Base-by-base conservation (phyloP, 495 filamentous ascomycete species). In the Daldinia vernicosa region DNA sequence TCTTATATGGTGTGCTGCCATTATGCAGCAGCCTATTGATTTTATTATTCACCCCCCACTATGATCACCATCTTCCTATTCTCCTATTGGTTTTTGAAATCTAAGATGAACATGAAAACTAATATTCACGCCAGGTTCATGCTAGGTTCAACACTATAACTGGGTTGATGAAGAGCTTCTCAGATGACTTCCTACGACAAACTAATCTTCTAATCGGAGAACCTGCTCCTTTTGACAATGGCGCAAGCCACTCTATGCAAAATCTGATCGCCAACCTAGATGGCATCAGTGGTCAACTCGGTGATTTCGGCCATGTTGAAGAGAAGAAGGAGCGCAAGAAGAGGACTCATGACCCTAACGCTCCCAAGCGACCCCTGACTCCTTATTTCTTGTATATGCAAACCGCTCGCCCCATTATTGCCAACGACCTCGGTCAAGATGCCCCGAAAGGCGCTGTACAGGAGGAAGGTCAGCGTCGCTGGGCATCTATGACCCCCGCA, bases 361-460 rank as follows among this genome's bases (percentile, higher is more conserved):
- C 94, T 12, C 95, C 95, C 56, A 97, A 97, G 86, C 88, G 94
- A 17, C 93, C 95, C 22, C 78, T 97, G 69, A 98, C 95, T 17
- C 93, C 95, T 0, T 98, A 93, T 81, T 97, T 99, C 84, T 83
- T 98, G 35, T 98, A 92, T 83, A 93, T 95, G 84, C 89, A 95
- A 73, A 88, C 89, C 35, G 93, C 93, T 50, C 91, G 95, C 28
- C 80, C 85, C 19, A 87, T 88, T 74, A 94, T 98, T 68, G 89
- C 89, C 26, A 84, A 81, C 7, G 93, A 97, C 64, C 84, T 98
- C 19, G 92, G 91, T 12, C 75, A 84, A 2, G 83, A 87, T 37
- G 87, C 88, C 3, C 89, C 88, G 63, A 92, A 93, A 67, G 91
- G 91, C 71, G 91, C 95, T 54, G 89, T 97, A 15, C 86, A 91